Base-by-base conservation (phyloP, 306 rosid genomes). In the Quercus aquifolioides region DNA sequence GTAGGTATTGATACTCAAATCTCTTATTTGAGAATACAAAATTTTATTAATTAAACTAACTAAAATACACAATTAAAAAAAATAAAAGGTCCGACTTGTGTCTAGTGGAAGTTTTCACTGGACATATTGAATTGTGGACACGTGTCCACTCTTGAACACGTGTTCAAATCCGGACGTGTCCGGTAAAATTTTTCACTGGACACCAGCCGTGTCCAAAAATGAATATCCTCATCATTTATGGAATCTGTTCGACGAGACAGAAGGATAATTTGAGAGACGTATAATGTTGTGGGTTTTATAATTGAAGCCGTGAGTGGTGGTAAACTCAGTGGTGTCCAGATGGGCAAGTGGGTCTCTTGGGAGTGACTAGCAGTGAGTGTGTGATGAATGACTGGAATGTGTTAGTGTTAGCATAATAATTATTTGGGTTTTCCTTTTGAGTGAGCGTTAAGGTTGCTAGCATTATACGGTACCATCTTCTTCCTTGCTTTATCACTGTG, bases 221-320 rank as follows among this genome's bases (percentile, higher is more conserved):
- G 31, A 23, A 59, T 3, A 20, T 3, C 4, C 6, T 3, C 13
- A 63, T 30, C 5, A 3, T 30, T 64, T 13, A 1, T 20, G 3
- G 20, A 19, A 20, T 21, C 20, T 43, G 4, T 19, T 5, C 4
- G 55, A 70, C 11, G 56, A n/a, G 74, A 38, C 55, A 38, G 30
- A 14, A 43, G 14, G 55, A 43, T 70, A 43, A 70, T 70, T 69
- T 20, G 33, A 21, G n/a, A 38, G 31, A 11, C 74, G 21, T 0
- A 2, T 4, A 41, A 43, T 21, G 18, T 13, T 23, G 33, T 41
- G 30, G 54, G 21, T 70, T 69, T 19, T 70, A 46, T 70, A 71
- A 71, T 71, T 51, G 75, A 49, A 46, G 75, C 59, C 75, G 59
- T 46, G 58, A 71, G 75, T 71, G 75, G 75, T 51, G 75, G 57